A percentile compares a stretch with the other conserved stretches of the same genome.
These are phyloP conservation scores for Heteromeles arbutifolia DNA, from an alignment of 306 rosid species.

Conservation along the genomic window DNA sequence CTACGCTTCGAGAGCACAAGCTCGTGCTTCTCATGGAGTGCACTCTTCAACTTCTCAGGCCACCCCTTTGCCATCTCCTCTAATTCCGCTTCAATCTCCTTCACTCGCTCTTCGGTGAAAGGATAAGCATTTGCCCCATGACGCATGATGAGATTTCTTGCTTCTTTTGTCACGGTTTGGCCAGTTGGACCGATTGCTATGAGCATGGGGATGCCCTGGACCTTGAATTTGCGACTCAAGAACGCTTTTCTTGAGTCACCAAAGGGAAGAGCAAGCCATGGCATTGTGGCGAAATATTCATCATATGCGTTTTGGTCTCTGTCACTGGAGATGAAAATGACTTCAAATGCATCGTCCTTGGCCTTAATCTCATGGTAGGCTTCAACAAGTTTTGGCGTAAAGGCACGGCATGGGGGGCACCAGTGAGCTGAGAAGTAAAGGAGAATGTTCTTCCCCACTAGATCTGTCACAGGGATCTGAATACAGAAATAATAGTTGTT, in stretches of 20 bases:
- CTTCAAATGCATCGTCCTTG: conserved; percentile 50
- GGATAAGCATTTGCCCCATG: conserved; percentile 73
- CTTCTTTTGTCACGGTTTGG: conserved; percentile 53
- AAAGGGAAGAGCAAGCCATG: conserved; percentile 80
- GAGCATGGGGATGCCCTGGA: conserved; percentile 53
- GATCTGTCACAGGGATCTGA: conserved; percentile 60
- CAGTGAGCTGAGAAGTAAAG: conserved; percentile 87
- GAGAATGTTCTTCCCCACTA: conserved; percentile 60
- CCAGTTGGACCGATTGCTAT: conserved; percentile 64
- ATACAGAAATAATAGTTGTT: not conserved
- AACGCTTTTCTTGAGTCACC: conserved; percentile 60
- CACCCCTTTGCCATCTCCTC: conserved; percentile 56
- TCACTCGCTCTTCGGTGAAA: conserved; percentile 46
- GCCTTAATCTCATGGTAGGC: conserved; percentile 58
- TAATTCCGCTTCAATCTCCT: conserved; percentile 34
- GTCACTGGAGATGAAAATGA: conserved; percentile 69
- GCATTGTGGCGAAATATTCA: conserved; percentile 60
- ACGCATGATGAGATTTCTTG: conserved; percentile 26
- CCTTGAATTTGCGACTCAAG: conserved; percentile 48
- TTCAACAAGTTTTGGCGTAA: conserved; percentile 58
- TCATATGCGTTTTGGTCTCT: conserved; percentile 53
- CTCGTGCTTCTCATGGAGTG: conserved; percentile 45
- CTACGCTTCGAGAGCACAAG: conserved; percentile 34
- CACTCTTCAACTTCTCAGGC: conserved; percentile 49
- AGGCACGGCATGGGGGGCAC: conserved; percentile 76